A percentile compares a stretch with the other conserved stretches of the same genome.
Evolutionary conservation across 768 basidiomycete genomes (phyloP).

Genomic region (Suillus spraguei): DNA sequence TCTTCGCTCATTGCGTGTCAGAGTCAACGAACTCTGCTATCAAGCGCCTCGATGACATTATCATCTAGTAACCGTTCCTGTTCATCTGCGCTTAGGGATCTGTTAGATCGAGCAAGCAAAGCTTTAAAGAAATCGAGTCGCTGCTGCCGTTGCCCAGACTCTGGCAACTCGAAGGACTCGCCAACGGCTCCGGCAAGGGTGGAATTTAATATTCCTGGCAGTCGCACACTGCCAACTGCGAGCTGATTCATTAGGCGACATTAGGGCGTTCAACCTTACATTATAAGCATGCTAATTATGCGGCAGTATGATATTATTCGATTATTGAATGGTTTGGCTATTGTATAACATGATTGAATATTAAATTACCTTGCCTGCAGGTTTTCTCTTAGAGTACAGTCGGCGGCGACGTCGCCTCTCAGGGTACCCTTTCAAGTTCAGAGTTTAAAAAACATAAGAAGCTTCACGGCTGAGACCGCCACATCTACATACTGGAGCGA

Average conservation of each 20-base stretch:
- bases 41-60: background rate
- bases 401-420: too few relatives aligned
- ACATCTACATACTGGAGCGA: too few relatives aligned
- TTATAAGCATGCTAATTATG: slow-evolving; percentile 6
- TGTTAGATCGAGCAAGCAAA: background rate
- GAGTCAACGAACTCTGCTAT: background rate
- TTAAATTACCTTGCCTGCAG: background rate
- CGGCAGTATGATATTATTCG: background rate
- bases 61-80: background rate
- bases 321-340: background rate
- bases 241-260: background rate
- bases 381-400: too few relatives aligned
- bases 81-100: background rate
- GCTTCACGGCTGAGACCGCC: too few relatives aligned
- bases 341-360: slow-evolving; percentile 13
- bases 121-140: background rate
- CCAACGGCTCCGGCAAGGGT: background rate
- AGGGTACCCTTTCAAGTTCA: too few relatives aligned
- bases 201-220: slow-evolving; percentile 10
- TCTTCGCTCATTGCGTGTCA: slow-evolving; percentile 17
- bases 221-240: background rate
- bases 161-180: background rate
- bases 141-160: slow-evolving; percentile 3
- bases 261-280: background rate
- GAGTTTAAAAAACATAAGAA: too few relatives aligned